A percentile compares a stretch with the other conserved stretches of the same genome.
Evolutionary conservation across 2,329 filamentous ascomycete genomes (phyloP).

Genomic region (Exophiala lecanii-corni): DNA sequence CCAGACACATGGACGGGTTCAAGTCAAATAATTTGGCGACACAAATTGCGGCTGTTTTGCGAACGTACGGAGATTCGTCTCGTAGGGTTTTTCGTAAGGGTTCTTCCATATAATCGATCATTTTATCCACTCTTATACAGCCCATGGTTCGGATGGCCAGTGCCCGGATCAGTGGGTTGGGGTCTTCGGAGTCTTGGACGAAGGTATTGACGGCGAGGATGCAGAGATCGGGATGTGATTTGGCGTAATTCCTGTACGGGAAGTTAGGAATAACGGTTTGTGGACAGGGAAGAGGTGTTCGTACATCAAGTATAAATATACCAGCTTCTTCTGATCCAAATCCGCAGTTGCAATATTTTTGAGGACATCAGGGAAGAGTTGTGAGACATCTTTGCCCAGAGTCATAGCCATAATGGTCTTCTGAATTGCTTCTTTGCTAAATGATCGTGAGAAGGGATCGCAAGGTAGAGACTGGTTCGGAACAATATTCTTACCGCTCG

Average conservation of each 20-base stretch:
- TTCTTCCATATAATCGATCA: conserved; percentile 99
- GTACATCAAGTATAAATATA: conserved; percentile 96
- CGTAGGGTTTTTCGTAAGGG: conserved; percentile 90
- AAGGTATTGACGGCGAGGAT: conserved; percentile 99
- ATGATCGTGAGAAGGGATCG: conserved; percentile 3
- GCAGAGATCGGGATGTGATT: conserved; percentile 96
- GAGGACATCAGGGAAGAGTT: conserved; percentile 91
- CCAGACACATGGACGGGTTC: conserved; percentile 85
- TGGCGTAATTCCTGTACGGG: conserved; percentile 99
- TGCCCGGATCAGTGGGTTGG: conserved; percentile 90
- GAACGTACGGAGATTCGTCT: conserved; percentile 96
- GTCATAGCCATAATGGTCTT: conserved; percentile 99
- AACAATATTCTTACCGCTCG: conserved; percentile 57
- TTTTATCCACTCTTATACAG: conserved; percentile 96
- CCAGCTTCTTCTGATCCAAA: conserved; percentile 98
- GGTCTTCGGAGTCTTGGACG: conserved; percentile 97
- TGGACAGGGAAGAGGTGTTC: conserved; percentile 31
- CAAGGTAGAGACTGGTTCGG: conserved; percentile 12
- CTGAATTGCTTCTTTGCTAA: conserved; percentile 92
- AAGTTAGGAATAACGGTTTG: no score
- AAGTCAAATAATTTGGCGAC: conserved; percentile 97
- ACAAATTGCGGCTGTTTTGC: conserved; percentile 96
- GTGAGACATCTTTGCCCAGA: conserved; percentile 94
- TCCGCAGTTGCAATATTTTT: conserved; percentile 97
- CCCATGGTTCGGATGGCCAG: conserved; percentile 97